Base-by-base conservation (phyloP, 441 rosid species). In the Cnidoscolus chayamansa region DNA sequence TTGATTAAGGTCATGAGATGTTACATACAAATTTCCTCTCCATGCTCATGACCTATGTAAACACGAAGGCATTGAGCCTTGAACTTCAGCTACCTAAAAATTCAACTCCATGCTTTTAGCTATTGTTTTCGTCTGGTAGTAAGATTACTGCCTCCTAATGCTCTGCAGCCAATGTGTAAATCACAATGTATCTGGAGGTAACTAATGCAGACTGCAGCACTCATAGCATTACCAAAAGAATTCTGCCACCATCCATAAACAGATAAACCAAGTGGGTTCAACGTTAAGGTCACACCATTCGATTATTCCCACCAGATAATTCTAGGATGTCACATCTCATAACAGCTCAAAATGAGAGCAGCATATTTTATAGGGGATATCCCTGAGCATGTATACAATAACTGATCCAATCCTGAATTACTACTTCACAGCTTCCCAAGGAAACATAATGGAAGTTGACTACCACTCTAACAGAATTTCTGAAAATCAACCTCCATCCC, bases 21-120 rank as follows among this genome's bases (percentile, higher is more conserved):
- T 53, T 48, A 75, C 7, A 43, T 30, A 54, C 72, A 62, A 43
- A 37, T 69, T 65, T 45, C 76, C 64, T 72, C 64, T 68, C 72
- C 70, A 51, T 32, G 67, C 37, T 55, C 76, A 74, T 45, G 63
- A 65, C 67, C 48, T 57, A 73, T 6, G 71, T 74, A 68, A 78
- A 73, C 49, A 51, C 64, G 76, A 73, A 70, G 75, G 43, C 25
- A 57, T 50, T 60, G 63, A 16, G 62, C 60, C 65, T 37, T 57
- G 57, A 30, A 16, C 63, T 10, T 57, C 43, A 65, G 10, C 67
- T 67, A 35, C 55, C 74, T 15, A 63, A 16, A 51, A 35, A 43
- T 58, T 58, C 37, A 67, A 63, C 73, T 63, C 63, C 57, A 55
- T 65, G 65, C 35, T 17, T 74, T 70, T 40, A 55, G n/a, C 47